Percentiles rank a stretch among this genome's conserved stretches.
Evolutionary conservation across 2,329 filamentous ascomycete genomes (phyloP).

Genomic region (Colletotrichum sidae): DNA sequence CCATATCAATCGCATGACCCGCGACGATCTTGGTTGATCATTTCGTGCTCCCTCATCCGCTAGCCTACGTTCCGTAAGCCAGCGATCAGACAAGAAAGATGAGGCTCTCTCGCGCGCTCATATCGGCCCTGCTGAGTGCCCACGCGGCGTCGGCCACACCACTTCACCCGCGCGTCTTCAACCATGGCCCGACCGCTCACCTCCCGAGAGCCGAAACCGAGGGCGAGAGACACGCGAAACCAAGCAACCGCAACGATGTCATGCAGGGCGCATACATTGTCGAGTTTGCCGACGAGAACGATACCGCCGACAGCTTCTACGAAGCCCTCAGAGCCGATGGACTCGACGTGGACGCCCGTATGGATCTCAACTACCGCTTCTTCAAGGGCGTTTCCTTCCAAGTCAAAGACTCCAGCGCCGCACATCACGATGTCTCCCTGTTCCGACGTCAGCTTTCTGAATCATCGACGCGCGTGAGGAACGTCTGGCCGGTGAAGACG

Average conservation of each 20-base stretch:
- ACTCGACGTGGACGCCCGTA: conserved; percentile 37
- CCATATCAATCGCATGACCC: conserved; percentile 5
- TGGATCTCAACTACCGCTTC: conserved; percentile 40
- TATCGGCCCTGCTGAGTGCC: conserved; percentile 16
- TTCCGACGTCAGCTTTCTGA: conserved; percentile 38
- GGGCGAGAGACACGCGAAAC: background rate
- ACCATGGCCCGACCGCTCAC: background rate
- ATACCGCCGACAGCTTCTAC: conserved; percentile 32
- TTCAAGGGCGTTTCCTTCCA: conserved; percentile 44
- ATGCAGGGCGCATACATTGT: conserved; percentile 43
- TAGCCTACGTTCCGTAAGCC: conserved; percentile 5
- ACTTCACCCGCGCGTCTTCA: conserved; percentile 20
- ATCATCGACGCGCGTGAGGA: conserved; percentile 41
- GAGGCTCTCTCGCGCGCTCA: conserved; percentile 17
- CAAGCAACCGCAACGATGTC: background rate
- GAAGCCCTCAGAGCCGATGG: conserved; percentile 33
- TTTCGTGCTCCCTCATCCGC: background rate
- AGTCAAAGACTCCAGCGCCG: conserved; percentile 41
- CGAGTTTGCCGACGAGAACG: conserved; percentile 40
- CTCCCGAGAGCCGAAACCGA: background rate
- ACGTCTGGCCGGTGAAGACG: conserved; percentile 45
- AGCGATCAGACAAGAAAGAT: conserved; percentile 20
- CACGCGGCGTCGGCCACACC: conserved; percentile 15
- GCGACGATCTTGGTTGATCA: no score
- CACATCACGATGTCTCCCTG: conserved; percentile 38